Base-by-base conservation (phyloP, 805 yeast genomes). In the Yarrowia sp. region DNA sequence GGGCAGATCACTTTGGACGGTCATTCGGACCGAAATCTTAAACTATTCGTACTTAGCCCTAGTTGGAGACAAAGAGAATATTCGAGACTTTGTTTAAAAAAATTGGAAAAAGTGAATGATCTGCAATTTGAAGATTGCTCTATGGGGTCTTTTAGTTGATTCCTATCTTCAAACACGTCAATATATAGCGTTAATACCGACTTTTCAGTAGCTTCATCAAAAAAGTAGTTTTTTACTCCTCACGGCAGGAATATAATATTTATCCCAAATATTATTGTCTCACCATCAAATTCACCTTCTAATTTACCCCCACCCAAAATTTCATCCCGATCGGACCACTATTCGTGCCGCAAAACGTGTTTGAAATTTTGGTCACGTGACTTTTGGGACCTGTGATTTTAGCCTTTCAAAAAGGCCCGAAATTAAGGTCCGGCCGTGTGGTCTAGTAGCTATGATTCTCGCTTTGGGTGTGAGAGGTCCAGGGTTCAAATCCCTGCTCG, bases 401-500 rank as follows among this genome's bases (percentile, higher is more conserved):
- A 38, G 14, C 8, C n/a, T 22, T 51, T 39, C 60, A 39, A 22
- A 28, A 8, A 4, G 5, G n/a, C 28, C 8, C 11, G 33, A 11
- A 14, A 22, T 28, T 13, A 1, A 14, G 11, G 8, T 6, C 18
- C 53, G 71, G 72, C 71, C 71, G 70, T 69, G 70, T 69, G 71
- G 71, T 69, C 71, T 69, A 69, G 71, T 58, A 67, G 68, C 71
- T 69, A 69, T 69, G 71, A 69, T 69, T 68, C 71, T 69, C 70
- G 71, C 71, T 69, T 69, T 69, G 71, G 71, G 71, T 64, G 71
- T 70, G 70, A 69, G 71, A 68, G 71, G 72, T 67, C 71, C 71
- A 60, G 72, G 72, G 72, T 70, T 70, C 71, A 68, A 70, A 69
- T 69, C 72, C 71, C 71, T 60, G 72, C 69, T 69, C 70, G 71